These are phyloP conservation scores for Linnemannia schmuckeri DNA, from an alignment of 192 early-diverging fungal genomes.

Conservation along the genomic window DNA sequence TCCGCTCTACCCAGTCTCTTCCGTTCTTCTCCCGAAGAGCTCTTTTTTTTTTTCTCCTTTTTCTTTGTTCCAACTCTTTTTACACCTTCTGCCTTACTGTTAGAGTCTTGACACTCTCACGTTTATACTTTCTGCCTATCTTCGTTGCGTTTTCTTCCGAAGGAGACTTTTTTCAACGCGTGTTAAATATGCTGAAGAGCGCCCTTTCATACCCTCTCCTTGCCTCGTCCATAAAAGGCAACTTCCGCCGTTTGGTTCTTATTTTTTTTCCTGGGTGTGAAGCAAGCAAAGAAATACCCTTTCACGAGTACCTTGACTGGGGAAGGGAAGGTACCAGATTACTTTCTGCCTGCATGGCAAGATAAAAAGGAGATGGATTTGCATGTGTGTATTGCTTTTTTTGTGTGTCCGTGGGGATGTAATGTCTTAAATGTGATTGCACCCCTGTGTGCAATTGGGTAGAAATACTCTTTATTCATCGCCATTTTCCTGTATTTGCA, in stretches of 20 bases:
- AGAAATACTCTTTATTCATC: not conserved
- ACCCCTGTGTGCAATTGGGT: not conserved
- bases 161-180: not conserved
- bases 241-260: constrained; percentile 3
- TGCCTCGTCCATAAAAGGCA: not conserved
- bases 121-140: constrained; percentile 14
- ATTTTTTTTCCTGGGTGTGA: not conserved
- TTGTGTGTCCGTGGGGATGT: not conserved
- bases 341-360: not conserved
- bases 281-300: not conserved
- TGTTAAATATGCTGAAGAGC: not conserved
- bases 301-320: not conserved
- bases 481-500: not conserved
- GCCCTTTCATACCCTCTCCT: constrained; percentile 8
- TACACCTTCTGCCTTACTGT: not conserved
- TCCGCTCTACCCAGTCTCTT: constrained; percentile 13
- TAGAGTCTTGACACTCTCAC: no score
- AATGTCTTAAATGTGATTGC: not conserved
- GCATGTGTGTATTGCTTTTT: not conserved
- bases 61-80: not conserved
- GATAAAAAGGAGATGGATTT: constrained; percentile 1
- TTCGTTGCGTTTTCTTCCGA: constrained; percentile 14
- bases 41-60: not conserved
- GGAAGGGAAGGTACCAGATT: not conserved
- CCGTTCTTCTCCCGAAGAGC: not conserved